Evolutionary conservation across 441 rosid species (phyloP).

Genomic region (Erodium texanum): DNA sequence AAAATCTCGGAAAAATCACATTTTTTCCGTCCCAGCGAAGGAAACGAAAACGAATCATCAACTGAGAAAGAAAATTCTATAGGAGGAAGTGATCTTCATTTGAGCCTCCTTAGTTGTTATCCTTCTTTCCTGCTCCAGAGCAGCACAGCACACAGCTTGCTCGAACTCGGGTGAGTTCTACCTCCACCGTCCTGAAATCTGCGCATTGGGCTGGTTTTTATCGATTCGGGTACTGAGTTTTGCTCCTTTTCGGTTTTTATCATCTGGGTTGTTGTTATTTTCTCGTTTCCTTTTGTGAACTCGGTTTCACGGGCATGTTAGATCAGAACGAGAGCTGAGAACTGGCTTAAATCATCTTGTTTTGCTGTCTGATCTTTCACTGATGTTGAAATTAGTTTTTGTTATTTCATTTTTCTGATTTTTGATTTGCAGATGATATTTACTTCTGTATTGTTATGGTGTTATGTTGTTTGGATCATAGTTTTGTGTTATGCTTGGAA

Average conservation of each 20-base stretch:
- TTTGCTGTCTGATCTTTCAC: background rate
- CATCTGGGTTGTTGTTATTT: slow-evolving; percentile 14
- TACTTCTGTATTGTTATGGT: too few species aligned
- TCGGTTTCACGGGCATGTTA: background rate
- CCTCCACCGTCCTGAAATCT: slow-evolving; percentile 10
- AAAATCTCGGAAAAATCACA: background rate
- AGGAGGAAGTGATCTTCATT: background rate
- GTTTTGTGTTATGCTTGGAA: slow-evolving; percentile 10
- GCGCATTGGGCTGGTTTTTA: slow-evolving; percentile 19
- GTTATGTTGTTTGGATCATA: slow-evolving; percentile 7
- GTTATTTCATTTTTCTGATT: background rate
- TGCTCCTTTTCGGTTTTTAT: slow-evolving; percentile 19
- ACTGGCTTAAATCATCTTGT: slow-evolving; percentile 3
- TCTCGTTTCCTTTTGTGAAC: background rate
- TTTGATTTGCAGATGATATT: slow-evolving; percentile 4
- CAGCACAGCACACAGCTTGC: background rate
- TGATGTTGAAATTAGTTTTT: background rate
- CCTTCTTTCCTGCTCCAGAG: background rate
- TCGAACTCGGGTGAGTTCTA: slow-evolving; percentile 25
- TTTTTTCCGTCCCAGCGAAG: background rate
- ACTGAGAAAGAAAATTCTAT: background rate
- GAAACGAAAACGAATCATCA: background rate
- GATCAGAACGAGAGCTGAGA: slow-evolving; percentile 18
- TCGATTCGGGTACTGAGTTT: slow-evolving; percentile 25
- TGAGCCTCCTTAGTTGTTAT: background rate